phyloP scores from a whole-genome alignment of 2,329 filamentous ascomycete genomes.

The Cordyceps cateniannulata region DNA sequence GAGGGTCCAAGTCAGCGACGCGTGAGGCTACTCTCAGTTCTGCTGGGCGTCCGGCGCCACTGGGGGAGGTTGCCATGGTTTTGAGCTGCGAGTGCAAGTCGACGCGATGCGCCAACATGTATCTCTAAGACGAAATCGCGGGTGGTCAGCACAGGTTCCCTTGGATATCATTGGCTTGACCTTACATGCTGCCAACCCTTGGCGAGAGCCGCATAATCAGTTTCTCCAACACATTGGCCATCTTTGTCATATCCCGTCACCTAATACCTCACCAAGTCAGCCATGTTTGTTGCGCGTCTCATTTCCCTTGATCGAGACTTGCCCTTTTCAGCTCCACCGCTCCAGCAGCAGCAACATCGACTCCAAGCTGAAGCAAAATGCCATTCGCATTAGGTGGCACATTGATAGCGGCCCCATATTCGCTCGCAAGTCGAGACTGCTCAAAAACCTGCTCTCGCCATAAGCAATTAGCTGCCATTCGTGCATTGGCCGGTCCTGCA shows the following conservation, averaged over 20 bases:
- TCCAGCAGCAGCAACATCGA: constrained; percentile 28
- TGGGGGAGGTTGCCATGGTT: background rate
- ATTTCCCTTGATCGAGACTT: background rate
- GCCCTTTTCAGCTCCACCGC: constrained; percentile 13
- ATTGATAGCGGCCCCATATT: constrained; percentile 53
- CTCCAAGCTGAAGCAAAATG: constrained; percentile 36
- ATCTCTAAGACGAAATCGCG: background rate
- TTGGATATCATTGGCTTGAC: background rate
- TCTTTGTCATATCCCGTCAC: background rate
- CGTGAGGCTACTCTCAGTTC: background rate
- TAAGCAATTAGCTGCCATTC: background rate
- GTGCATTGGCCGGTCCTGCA: background rate
- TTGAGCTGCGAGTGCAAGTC: background rate
- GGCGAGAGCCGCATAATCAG: background rate
- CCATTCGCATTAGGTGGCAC: constrained; percentile 54
- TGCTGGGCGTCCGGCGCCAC: background rate
- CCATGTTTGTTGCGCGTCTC: background rate
- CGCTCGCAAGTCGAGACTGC: constrained; percentile 46
- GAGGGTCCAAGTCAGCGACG: background rate
- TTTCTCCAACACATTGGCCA: background rate
- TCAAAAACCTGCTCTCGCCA: constrained; percentile 39
- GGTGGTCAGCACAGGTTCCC: background rate
- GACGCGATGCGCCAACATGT: background rate
- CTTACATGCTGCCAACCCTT: background rate
- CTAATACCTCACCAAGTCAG: background rate